Conservation (phyloP, 23 red algal genomes). For the Gracilaria gracilis region DNA sequence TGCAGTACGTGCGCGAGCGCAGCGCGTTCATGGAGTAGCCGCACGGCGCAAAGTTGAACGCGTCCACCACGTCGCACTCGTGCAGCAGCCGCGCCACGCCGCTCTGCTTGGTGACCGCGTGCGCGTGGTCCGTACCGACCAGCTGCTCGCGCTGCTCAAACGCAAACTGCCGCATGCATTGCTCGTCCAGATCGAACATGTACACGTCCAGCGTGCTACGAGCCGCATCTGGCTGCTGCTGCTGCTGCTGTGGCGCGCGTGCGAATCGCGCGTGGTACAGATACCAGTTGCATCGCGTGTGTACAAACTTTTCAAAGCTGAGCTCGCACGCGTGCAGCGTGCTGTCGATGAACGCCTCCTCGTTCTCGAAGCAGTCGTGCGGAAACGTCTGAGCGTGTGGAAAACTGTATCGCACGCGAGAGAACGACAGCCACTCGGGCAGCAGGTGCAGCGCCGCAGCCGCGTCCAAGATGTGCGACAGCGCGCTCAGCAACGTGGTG, state of each 20-base stretch:
- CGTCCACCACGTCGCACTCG: conserved; percentile 69
- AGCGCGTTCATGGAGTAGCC: conserved; percentile 97
- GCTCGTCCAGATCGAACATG: conserved; percentile 96
- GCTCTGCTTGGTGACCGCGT: conserved; percentile 30
- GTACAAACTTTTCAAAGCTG: conserved; percentile 32
- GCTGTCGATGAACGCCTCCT: conserved; percentile 76
- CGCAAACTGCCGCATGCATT: conserved; percentile 59
- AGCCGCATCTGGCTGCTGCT: background rate
- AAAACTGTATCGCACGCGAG: conserved; percentile 78
- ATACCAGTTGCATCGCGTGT: conserved; percentile 14
- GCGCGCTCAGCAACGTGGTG: conserved; percentile 80
- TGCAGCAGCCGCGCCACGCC: conserved; percentile 34
- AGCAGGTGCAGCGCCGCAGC: conserved; percentile 50
- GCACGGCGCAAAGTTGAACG: conserved; percentile 94
- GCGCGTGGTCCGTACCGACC: conserved; percentile 4
- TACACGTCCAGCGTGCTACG: conserved; percentile 75
- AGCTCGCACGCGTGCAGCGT: conserved; percentile 32
- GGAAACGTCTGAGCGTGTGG: conserved; percentile 80
- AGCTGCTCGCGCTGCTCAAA: background rate
- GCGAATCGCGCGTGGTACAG: conserved; percentile 72
- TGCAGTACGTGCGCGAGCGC: conserved; percentile 71
- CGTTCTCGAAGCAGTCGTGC: conserved; percentile 76
- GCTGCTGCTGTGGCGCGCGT: background rate
- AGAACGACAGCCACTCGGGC: conserved; percentile 71
- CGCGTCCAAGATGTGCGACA: conserved; percentile 48